Conservation (phyloP, 2,329 filamentous ascomycete genomes). For the Sclerotinia trifoliorum region DNA sequence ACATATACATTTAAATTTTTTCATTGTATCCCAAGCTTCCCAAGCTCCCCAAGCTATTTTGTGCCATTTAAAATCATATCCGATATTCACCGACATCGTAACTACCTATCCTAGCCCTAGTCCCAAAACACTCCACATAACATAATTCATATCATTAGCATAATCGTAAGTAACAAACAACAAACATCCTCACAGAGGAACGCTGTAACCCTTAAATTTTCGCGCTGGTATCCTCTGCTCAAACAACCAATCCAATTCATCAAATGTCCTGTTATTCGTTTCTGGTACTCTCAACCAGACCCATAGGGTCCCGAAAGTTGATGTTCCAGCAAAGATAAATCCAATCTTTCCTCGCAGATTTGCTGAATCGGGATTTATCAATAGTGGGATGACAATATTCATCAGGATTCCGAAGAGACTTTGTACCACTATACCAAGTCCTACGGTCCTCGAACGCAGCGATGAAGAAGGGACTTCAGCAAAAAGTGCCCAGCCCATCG, state of each 20-base stretch:
- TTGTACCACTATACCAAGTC: slow-evolving; percentile 21
- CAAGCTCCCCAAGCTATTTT: background rate
- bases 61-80: background rate
- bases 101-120: background rate
- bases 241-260: slow-evolving; percentile 22
- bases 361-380: slow-evolving; percentile 20
- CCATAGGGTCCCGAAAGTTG: slow-evolving; percentile 1
- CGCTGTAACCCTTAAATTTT: slow-evolving; percentile 12
- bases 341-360: slow-evolving; percentile 20
- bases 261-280: slow-evolving; percentile 14
- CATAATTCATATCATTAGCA: background rate
- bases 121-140: slow-evolving; percentile 12
- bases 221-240: slow-evolving; percentile 15
- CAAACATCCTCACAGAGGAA: background rate
- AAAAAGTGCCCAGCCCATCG: slow-evolving; percentile 22
- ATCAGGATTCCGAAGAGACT: slow-evolving; percentile 18
- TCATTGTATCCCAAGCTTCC: background rate
- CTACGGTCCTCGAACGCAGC: slow-evolving; percentile 17
- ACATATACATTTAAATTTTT: background rate
- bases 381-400: slow-evolving; percentile 19
- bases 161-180: background rate
- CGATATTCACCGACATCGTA: background rate
- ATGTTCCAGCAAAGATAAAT: slow-evolving; percentile 19
- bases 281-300: slow-evolving; percentile 19
- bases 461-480: slow-evolving; percentile 19